A percentile compares a stretch with the other conserved stretches of the same genome.
Evolutionary conservation across 2,329 filamentous ascomycete species (phyloP).

Genomic region (Amphichorda felina): DNA sequence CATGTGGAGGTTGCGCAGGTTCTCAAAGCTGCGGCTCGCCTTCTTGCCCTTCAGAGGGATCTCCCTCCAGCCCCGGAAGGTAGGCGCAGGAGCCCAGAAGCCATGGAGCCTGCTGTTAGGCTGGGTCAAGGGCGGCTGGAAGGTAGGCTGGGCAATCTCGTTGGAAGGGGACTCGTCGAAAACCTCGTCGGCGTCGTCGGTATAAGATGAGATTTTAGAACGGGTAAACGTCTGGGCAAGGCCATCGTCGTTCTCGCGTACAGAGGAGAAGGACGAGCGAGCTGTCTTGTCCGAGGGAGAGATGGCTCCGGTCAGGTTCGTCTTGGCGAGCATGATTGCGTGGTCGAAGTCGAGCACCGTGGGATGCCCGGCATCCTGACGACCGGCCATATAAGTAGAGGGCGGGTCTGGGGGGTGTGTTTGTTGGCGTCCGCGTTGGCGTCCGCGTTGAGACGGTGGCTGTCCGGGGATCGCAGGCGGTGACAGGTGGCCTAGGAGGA

Average conservation of each 20-base stretch:
- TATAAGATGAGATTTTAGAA: constrained; percentile 50
- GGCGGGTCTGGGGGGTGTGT: too few species aligned
- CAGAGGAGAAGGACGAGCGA: constrained; percentile 50
- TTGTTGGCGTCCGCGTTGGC: too few species aligned
- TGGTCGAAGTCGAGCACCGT: constrained; percentile 15
- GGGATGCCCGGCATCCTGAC: constrained; percentile 13
- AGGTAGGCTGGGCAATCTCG: constrained; percentile 31
- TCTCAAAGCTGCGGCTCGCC: constrained; percentile 49
- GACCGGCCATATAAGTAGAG: constrained; percentile 15
- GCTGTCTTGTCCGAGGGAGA: constrained; percentile 26
- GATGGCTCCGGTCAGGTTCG: constrained; percentile 14
- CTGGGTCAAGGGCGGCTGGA: constrained; percentile 39
- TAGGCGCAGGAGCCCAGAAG: constrained; percentile 44
- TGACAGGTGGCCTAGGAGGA: neutral
- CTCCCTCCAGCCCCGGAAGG: constrained; percentile 51
- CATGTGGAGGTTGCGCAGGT: constrained; percentile 42
- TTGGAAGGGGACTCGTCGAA: constrained; percentile 34
- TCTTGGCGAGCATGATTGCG: constrained; percentile 1
- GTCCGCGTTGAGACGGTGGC: constrained; percentile 1
- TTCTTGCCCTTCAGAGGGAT: constrained; percentile 46
- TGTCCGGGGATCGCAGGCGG: neutral
- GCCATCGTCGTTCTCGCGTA: constrained; percentile 46
- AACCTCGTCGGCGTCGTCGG: constrained; percentile 34
- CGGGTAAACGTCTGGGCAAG: constrained; percentile 51
- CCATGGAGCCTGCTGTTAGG: constrained; percentile 45